phyloP scores from a whole-genome alignment of 768 basidiomycete genomes.

The Polyporus arcularius region DNA sequence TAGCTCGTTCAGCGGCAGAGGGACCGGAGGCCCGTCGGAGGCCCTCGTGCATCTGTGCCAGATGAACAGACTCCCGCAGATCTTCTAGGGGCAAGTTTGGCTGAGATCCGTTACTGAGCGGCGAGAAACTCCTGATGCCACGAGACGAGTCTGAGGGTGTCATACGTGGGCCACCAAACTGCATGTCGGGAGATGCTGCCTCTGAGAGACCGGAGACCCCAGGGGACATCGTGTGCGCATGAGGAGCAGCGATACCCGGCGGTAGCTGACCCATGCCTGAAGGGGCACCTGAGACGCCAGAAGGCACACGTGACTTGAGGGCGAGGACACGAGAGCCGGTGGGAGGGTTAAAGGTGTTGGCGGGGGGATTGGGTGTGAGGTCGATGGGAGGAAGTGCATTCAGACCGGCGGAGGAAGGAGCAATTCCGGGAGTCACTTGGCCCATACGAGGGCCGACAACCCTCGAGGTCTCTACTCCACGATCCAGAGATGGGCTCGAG shows the following conservation, averaged over 20 bases:
- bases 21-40: constrained; percentile 21
- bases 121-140: constrained; percentile 27
- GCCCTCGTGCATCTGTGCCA: constrained; percentile 21
- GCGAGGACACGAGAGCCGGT: constrained; percentile 47
- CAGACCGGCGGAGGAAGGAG: constrained; percentile 6
- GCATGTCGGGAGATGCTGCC: constrained; percentile 3
- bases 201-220: constrained; percentile 2
- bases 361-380: constrained; percentile 21
- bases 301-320: constrained; percentile 34
- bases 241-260: constrained; percentile 14
- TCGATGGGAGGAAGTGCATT: constrained; percentile 13
- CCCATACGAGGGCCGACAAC: constrained; percentile 12
- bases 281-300: constrained; percentile 15
- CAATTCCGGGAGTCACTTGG: constrained; percentile 1
- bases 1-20: constrained; percentile 21
- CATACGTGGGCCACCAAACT: constrained; percentile 16
- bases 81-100: constrained; percentile 23
- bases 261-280: constrained; percentile 7
- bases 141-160: constrained; percentile 24
- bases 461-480: constrained; percentile 5
- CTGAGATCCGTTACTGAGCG: constrained; percentile 25
- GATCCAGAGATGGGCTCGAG: constrained; percentile 13
- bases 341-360: constrained; percentile 38
- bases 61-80: constrained; percentile 19
- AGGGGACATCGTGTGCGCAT: not conserved